Evolutionary conservation across 768 basidiomycete genomes (phyloP), one percentile per base, ranked within the genome.

Genomic region (Saitozyma sp.): DNA sequence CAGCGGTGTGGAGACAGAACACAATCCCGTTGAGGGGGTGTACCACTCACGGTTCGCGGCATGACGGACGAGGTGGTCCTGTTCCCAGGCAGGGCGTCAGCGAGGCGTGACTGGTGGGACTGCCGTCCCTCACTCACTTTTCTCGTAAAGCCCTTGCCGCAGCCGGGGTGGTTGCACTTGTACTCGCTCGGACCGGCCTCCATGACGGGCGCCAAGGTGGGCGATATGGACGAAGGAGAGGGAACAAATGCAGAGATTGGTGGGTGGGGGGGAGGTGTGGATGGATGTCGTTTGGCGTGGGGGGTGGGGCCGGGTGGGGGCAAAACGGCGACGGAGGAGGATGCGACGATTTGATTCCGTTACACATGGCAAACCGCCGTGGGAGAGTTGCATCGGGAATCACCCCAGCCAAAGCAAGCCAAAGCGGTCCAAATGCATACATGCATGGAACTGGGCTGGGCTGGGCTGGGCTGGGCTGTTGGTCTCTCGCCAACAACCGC

Each of bases 61-160:
- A 69, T 75, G 71, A 52, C 73, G 64, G 11, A 65, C 50, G 0
- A 72, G 58, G 56, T 75, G 73, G 59, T 75, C 73, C 73, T 74
- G 45, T 9, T 9, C 29, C 38, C 53, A 37, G 46, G 54, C 46
- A 19, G 4, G 4, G 38, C 6, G 50, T 46, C 54, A 55, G 29
- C 9, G n/a, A 38, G 52, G 48, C 50, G 56, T 59, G 58, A 46
- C 43, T 51, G 50, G 14, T 29, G 10, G 3, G 19, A 42, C 19
- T 8, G 16, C 5, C 13, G 45, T 53, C n/a, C 9, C 49, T 13
- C 46, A 61, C 69, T 58, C 55, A 74, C 73, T 53, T 72, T 75
- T 45, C 73, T 53, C n/a, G 70, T 72, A 43, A 75, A 75, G 10
- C 66, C 59, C 60, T 75, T 75, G 13, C 50, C 39, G 42, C 73